Evolutionary conservation across 805 yeast species (phyloP), one percentile per base, ranked within the genome.

Genomic region (Saccharomycopsis babjevae): DNA sequence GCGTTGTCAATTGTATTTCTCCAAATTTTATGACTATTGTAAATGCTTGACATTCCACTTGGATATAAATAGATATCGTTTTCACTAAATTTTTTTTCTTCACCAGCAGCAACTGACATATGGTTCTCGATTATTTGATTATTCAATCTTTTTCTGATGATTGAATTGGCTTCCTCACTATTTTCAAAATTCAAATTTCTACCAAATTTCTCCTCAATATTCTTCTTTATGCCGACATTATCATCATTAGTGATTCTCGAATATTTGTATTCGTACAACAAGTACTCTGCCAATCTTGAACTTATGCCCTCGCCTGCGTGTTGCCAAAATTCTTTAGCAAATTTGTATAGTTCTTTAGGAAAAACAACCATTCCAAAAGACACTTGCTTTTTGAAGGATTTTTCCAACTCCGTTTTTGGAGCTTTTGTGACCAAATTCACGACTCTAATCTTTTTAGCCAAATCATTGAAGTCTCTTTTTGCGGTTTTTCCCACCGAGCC

Each of bases 231-330:
- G 68, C 86, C 93, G 61, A 77, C 77, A 61, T 76, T 80, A 16
- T 68, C 73, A 22, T 68, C 67, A 34, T 66, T 65, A n/a, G 30
- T 56, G 18, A 34, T 54, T 63, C 66, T 58, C 67, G 71, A 70
- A 64, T 71, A 67, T 69, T 79, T 67, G 67, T 87, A 73, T 69
- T 84, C 89, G 63, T 82, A 83, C 62, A 87, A 72, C 56, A 88
- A 83, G 68, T 89, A 94, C 72, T 92, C 97, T 0, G 91, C 97
- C 70, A 85, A 75, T 67, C 98, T 78, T 40, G 97, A 89, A 16
- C 97, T 89, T 32, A 94, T 82, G n/a, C 97, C 97, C 72, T 93
- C 97, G 32, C 99, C 99, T 0, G 96, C 77, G 69, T 92, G 97
- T 71, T 93, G 97, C 99, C 99, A 94, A 74, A 89, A 94, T 67